These are phyloP conservation scores for Neurospora intermedia DNA, from an alignment of 495 filamentous ascomycete species.

Conservation along the genomic window DNA sequence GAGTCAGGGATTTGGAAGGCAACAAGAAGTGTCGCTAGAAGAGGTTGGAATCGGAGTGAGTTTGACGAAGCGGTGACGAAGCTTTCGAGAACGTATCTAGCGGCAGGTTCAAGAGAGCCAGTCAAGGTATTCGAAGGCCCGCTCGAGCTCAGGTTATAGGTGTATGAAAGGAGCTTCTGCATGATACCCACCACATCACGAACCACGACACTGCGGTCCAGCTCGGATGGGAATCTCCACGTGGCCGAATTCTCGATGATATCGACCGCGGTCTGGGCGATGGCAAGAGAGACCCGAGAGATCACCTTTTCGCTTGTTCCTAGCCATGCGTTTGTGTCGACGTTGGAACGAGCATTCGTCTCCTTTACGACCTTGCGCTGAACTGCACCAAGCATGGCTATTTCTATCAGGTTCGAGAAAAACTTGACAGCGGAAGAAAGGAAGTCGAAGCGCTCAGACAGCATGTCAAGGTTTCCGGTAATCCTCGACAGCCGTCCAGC, in stretches of 20 bases:
- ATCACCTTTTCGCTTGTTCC: constrained; percentile 70
- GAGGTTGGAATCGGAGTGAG: constrained; percentile 64
- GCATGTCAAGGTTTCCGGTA: constrained; percentile 64
- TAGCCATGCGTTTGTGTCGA: constrained; percentile 46
- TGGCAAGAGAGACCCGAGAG: constrained; percentile 57
- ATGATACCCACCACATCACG: constrained; percentile 53
- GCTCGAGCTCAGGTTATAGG: constrained; percentile 59
- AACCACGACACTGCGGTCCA: constrained; percentile 49
- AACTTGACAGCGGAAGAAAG: constrained; percentile 59
- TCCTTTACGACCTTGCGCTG: constrained; percentile 52
- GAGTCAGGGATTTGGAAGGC: constrained; percentile 54
- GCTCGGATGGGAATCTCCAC: constrained; percentile 66
- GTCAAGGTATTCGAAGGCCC: constrained; percentile 49
- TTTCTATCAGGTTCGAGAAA: constrained; percentile 65
- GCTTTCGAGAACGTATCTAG: constrained; percentile 62
- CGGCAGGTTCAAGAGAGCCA: constrained; percentile 51
- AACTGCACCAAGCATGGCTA: constrained; percentile 61
- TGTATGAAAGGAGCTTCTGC: constrained; percentile 56
- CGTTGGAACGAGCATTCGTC: constrained; percentile 39
- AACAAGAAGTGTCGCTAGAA: constrained; percentile 58
- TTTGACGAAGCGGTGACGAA: constrained; percentile 60
- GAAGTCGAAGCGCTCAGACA: constrained; percentile 65
- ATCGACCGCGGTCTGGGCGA: constrained; percentile 63
- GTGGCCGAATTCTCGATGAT: constrained; percentile 69
- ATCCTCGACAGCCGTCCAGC: constrained; percentile 65